Conservation (phyloP, 495 filamentous ascomycete species). For the Opeltia flavorubescens region DNA sequence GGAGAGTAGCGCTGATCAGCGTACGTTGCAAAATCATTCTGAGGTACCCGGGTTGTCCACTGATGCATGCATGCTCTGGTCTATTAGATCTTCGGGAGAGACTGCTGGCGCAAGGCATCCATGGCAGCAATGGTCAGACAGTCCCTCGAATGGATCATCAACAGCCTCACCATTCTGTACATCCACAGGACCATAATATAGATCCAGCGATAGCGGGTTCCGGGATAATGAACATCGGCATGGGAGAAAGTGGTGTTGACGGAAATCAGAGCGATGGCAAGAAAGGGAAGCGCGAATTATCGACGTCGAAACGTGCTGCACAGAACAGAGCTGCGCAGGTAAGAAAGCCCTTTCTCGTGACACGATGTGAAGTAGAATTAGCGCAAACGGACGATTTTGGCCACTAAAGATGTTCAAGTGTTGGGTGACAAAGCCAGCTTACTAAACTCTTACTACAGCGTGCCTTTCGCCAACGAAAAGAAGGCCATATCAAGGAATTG, state of each 20-base stretch:
- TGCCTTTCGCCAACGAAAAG: slow-evolving; percentile 94
- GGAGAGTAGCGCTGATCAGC: slow-evolving; percentile 1
- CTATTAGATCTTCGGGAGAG: slow-evolving; percentile 38
- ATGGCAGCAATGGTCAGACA: slow-evolving; percentile 26
- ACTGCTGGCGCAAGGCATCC: slow-evolving; percentile 31
- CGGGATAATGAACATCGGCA: slow-evolving; percentile 11
- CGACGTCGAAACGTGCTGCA: slow-evolving; percentile 86
- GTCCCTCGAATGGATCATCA: slow-evolving; percentile 27
- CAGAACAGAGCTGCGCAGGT: slow-evolving; percentile 97
- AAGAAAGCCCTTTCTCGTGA: slow-evolving; percentile 19
- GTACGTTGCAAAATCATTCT: not conserved
- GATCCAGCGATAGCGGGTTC: slow-evolving; percentile 37
- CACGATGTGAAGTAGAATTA: slow-evolving; percentile 4
- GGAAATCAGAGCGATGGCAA: slow-evolving; percentile 23
- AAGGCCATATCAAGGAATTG: slow-evolving; percentile 92
- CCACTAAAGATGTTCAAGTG: slow-evolving; percentile 4
- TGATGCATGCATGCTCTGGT: slow-evolving; percentile 13
- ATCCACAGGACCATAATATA: slow-evolving; percentile 37
- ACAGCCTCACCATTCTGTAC: slow-evolving; percentile 26
- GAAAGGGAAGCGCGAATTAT: slow-evolving; percentile 76
- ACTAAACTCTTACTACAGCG: slow-evolving; percentile 39
- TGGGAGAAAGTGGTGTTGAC: slow-evolving; percentile 22
- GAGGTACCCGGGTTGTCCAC: not conserved
- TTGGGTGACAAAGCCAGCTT: slow-evolving; percentile 13
- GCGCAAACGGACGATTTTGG: not conserved